Base-by-base conservation (phyloP, 2,329 filamentous ascomycete species). In the Colletotrichum spinosum region DNA sequence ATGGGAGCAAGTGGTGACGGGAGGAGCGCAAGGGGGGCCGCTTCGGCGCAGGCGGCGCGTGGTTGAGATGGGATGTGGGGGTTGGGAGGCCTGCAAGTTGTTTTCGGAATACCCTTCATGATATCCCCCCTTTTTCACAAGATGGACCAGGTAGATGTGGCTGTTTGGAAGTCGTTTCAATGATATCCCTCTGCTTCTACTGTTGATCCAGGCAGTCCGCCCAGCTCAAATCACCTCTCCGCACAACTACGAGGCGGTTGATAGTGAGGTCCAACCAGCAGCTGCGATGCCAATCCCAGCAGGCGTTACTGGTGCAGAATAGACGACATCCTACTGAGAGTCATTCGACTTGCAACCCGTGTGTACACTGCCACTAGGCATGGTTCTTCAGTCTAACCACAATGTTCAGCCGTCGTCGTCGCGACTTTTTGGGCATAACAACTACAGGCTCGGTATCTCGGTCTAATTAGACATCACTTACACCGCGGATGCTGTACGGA, bases 61-160 rank as follows among this genome's bases (percentile, higher is more conserved):
- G 25, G 25, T 25, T 25, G 4, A 25, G 25, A 25, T 25, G 25
- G 25, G 4, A 25, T 4, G 42, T 44, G 42, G 17, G 15, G 2
- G 9, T 2, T 9, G n/a, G 44, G 17, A 46, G 44, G 53, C 38
- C 35, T 54, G 42, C 41, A 48, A 46, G 50, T 53, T 52, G 52
- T 48, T 57, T 48, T 56, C 48, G 7, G 56, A 46, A 63, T 65
- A 60, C 60, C 60, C 64, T 67, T 60, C 60, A 65, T 35, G 64
- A 67, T 67, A 64, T 67, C 64, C 64, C 49, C 42, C 25, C 41
- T 41, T 60, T 58, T 63, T 54, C 34, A 13, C 49, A 25, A 25
- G 25, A 58, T 2, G 11, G 41, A 35, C 8, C 17, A 17, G 41
- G 34, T 46, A 15, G 25, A 51, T 48, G 37, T 12, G 11, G 4